Conservation (phyloP, 2,329 filamentous ascomycete genomes). For the Talaromyces sp. region DNA sequence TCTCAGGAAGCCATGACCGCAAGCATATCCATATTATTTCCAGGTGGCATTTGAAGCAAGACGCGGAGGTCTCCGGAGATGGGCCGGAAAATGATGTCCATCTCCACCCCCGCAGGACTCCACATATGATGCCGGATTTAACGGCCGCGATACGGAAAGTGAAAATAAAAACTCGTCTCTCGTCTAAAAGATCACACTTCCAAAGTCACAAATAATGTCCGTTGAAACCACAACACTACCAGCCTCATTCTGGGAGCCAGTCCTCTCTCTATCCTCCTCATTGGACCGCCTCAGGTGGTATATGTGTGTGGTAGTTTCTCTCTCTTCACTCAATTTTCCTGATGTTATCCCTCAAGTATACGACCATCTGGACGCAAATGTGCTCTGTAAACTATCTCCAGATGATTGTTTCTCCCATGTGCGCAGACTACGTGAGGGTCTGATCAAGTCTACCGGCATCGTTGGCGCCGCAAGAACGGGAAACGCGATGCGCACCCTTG, state of each 20-base stretch:
- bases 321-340: neutral
- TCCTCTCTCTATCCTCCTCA: neutral
- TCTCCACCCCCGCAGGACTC: neutral
- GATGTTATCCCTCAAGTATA: conserved; percentile 1
- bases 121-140: neutral
- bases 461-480: neutral
- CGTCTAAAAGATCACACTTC: neutral
- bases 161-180: neutral
- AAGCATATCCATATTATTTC: neutral
- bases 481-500: neutral
- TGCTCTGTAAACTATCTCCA: neutral
- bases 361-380: neutral
- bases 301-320: neutral
- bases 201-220: neutral
- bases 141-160: neutral
- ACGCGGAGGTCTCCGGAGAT: neutral
- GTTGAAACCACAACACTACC: neutral
- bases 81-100: neutral
- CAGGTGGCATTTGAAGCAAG: neutral
- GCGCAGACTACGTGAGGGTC: neutral
- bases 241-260: neutral
- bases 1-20: neutral
- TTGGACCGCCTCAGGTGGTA: neutral
- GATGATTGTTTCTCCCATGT: neutral
- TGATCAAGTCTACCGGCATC: neutral